Conservation (phyloP, 2,329 filamentous ascomycete genomes). For the Claviceps sp. region DNA sequence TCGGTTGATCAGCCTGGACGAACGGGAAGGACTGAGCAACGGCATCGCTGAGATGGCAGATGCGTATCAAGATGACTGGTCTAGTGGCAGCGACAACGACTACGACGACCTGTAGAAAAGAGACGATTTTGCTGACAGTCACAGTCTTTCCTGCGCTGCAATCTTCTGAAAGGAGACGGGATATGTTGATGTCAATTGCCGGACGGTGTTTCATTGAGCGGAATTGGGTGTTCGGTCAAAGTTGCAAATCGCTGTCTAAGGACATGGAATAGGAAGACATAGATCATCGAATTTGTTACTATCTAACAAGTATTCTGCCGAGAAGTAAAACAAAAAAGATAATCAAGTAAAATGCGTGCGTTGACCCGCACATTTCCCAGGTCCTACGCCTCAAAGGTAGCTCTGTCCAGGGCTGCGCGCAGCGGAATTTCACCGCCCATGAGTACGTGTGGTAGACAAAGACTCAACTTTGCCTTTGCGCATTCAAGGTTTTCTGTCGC, state of each 20-base stretch:
- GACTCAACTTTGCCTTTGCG: background rate
- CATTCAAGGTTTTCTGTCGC: background rate
- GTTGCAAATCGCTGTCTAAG: background rate
- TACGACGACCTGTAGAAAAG: conserved; percentile 40
- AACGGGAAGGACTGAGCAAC: conserved; percentile 73
- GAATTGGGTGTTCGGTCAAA: background rate
- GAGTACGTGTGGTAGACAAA: background rate
- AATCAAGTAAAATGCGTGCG: background rate
- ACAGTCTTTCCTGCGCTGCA: too few species aligned
- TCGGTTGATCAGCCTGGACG: conserved; percentile 55
- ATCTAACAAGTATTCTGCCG: background rate
- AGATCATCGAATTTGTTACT: background rate
- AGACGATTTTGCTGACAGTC: too few species aligned
- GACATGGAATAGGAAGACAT: background rate
- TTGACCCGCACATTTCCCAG: background rate
- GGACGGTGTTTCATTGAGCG: background rate
- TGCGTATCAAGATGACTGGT: conserved; percentile 81
- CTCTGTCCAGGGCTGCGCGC: background rate
- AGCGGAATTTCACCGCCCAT: background rate
- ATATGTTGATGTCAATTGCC: too few species aligned
- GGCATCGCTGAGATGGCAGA: conserved; percentile 72
- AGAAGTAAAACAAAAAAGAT: background rate
- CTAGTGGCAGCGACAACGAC: conserved; percentile 58
- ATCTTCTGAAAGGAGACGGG: too few species aligned
- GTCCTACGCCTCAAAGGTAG: background rate